Conservation (phyloP, 176 grass and related monocot species). For the Eremochloa ophiuroides region DNA sequence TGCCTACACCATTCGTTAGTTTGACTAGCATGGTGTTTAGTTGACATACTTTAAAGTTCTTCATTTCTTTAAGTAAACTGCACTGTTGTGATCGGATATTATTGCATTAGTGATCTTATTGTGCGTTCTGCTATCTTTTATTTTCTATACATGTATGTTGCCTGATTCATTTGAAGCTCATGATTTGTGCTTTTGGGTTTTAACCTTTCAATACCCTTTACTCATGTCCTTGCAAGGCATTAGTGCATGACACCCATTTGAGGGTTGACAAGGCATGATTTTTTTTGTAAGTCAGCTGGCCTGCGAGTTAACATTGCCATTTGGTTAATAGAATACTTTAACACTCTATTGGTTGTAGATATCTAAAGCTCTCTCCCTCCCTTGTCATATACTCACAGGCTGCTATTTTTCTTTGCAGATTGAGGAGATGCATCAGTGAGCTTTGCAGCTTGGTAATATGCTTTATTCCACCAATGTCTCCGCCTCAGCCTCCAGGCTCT, state of each 20-base stretch:
- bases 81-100: background rate
- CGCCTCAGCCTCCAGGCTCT: constrained; percentile 52
- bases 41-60: background rate
- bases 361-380: background rate
- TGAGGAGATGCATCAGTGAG: constrained; percentile 71
- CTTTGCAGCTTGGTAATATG: constrained; percentile 72
- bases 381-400: background rate
- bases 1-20: background rate
- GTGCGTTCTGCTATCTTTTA: background rate
- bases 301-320: background rate
- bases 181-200: constrained; percentile 1
- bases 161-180: background rate
- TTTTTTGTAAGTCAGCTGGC: background rate
- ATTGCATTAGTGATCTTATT: background rate
- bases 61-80: background rate
- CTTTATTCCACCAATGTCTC: constrained; percentile 51
- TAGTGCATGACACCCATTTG: background rate
- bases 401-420: constrained; percentile 43
- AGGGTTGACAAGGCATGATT: background rate
- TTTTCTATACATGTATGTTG: background rate
- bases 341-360: background rate
- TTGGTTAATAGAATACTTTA: background rate
- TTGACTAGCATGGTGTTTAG: background rate
- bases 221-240: background rate
- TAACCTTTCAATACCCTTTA: constrained; percentile 5